Evolutionary conservation across 805 yeast species (phyloP), one percentile per base, ranked within the genome.

Genomic region (Spathaspora girioi): DNA sequence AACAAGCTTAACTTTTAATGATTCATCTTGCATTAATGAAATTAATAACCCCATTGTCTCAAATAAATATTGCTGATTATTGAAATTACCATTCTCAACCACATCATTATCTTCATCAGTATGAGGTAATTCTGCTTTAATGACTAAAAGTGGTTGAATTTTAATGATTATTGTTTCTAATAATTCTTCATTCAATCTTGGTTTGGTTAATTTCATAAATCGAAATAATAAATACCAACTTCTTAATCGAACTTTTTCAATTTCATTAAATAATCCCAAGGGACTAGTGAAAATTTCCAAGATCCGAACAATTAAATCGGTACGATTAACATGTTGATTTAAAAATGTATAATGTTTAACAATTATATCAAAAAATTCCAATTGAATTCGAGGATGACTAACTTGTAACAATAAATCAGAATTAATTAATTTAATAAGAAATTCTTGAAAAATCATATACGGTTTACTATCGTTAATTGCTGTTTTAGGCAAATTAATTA

Each of bases 181-280:
- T 38, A 67, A 64, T 43, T 56, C 63, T 29, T 84, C 78, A 41
- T 84, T 69, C 46, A 79, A 71, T 7, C 57, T 54, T 38, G 91
- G 90, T 62, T 84, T 86, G 1, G 93, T 85, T 45, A 86, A 73
- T 63, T 87, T 89, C 54, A 91, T 78, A 61, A 92, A 88, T 65
- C 96, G 80, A 61, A 85, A 85, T 59, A 93, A 89, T 56, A 92
- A 73, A 65, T 89, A 93, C 97, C 98, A 94, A 42, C 96, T 79
- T 65, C 97, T 83, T 50, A 82, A 76, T 60, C 91, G 83, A 3
- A 92, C 97, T 54, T 83, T 86, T 52, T 80, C 86, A 57, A 79
- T 76, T 5, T 77, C 74, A 68, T 86, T 89, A 66, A 89, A 91
- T 54, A 93, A 80, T 14, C 97, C 98, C 58, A 85, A 78, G 35